Conservation (phyloP, 1,139 yeast genomes). For the Suhomyces atakaporum region DNA sequence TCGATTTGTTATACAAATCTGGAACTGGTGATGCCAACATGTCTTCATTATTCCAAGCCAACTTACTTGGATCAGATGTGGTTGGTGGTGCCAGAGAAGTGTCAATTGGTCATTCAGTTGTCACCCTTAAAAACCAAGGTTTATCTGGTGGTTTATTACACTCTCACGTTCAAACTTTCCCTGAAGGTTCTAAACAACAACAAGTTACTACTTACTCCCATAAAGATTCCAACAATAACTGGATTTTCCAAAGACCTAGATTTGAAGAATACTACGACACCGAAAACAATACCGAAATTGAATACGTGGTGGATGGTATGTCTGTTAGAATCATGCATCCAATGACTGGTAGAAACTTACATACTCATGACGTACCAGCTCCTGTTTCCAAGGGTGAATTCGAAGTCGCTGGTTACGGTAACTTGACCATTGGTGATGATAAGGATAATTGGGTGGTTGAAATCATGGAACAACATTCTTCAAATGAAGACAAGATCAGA, state of each 20-base stretch:
- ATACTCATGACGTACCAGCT: constrained; percentile 80
- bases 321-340: constrained; percentile 76
- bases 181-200: constrained; percentile 95
- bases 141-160: constrained; percentile 90
- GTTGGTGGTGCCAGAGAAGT: constrained; percentile 89
- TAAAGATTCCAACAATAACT: constrained; percentile 88
- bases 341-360: constrained; percentile 84
- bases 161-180: constrained; percentile 91
- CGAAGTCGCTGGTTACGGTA: constrained; percentile 96
- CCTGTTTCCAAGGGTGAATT: constrained; percentile 68
- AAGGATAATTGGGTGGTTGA: constrained; percentile 96
- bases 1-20: constrained; percentile 66
- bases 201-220: constrained; percentile 94
- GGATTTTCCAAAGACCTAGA: constrained; percentile 82
- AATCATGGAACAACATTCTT: constrained; percentile 77
- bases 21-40: constrained; percentile 97
- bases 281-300: constrained; percentile 53
- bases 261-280: constrained; percentile 54
- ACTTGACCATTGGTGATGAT: constrained; percentile 77
- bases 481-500: constrained; percentile 62
- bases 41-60: constrained; percentile 97
- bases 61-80: constrained; percentile 75
- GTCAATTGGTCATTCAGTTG: constrained; percentile 71
- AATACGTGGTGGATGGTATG: constrained; percentile 71
- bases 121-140: constrained; percentile 88